A percentile compares a stretch with the other conserved stretches of the same genome.
These are phyloP conservation scores for Colletotrichum phormii DNA, from an alignment of 2,329 filamentous ascomycete genomes.

Conservation along the genomic window DNA sequence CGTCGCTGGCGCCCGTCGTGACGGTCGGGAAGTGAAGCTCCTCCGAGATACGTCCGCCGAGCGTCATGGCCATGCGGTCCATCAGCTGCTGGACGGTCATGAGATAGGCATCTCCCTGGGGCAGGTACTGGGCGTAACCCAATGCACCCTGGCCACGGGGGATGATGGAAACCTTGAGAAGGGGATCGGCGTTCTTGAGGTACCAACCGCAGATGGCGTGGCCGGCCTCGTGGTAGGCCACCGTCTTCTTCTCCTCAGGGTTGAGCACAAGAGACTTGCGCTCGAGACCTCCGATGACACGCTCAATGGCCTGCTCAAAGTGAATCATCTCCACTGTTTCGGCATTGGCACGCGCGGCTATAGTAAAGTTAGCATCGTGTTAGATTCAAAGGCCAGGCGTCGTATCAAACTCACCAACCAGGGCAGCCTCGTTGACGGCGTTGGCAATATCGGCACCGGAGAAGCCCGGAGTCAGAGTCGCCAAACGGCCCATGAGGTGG, in stretches of 20 bases:
- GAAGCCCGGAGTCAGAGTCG: conserved; percentile 94
- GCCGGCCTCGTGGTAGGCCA: conserved; percentile 97
- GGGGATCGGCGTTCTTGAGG: conserved; percentile 94
- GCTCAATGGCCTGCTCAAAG: conserved; percentile 98
- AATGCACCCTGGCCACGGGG: conserved; percentile 93
- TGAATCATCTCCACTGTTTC: conserved; percentile 86
- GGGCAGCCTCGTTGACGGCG: conserved; percentile 95
- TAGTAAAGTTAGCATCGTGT: conserved; percentile 51
- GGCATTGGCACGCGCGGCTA: conserved; percentile 86
- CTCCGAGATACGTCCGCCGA: conserved; percentile 94
- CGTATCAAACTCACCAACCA: conserved; percentile 79
- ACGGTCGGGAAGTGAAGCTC: conserved; percentile 98
- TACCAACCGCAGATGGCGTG: conserved; percentile 99
- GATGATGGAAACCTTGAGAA: conserved; percentile 98
- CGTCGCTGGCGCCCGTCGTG: conserved; percentile 92
- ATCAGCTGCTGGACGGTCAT: conserved; percentile 97
- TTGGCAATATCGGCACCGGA: conserved; percentile 98
- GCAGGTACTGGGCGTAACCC: conserved; percentile 98
- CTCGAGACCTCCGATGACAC: conserved; percentile 94
- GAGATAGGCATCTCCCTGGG: conserved; percentile 88
- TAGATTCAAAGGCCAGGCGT: background rate
- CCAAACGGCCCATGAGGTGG: conserved; percentile 86
- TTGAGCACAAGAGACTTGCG: conserved; percentile 96
- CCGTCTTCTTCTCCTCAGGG: conserved; percentile 93
- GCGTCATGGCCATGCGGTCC: conserved; percentile 99